Base-by-base conservation (phyloP, 768 basidiomycete species). In the Xanthoconium stramineum region DNA sequence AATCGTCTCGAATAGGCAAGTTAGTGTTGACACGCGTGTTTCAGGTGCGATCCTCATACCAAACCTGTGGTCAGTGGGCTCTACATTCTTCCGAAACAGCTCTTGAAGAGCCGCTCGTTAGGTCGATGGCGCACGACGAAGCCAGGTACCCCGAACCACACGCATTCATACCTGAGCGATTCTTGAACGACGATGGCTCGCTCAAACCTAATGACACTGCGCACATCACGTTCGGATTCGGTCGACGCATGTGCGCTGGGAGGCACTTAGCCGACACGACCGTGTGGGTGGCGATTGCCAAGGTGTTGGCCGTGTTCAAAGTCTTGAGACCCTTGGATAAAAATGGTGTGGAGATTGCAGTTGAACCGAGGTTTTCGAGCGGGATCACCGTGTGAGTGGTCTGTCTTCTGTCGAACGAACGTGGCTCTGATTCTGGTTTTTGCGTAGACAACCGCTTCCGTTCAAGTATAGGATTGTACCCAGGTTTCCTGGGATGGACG, bases 221-320 rank as follows among this genome's bases (percentile, higher is more conserved):
- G 29, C 33, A 51, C 30, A 40, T 57, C 19, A 48, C 38, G 2
- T 66, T 61, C 28, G 60, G 65, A 19, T 62, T 64, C 32, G 65
- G 63, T 46, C 53, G 65, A 28, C 61, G 62, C 17, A 55, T 61
- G 42, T 67, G 60, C 20, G 50, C 50, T 13, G 62, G 58, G n/a
- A 38, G 58, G 28, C 43, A 63, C 37, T 48, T 59, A 24, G 54
- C 51, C 3, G 53, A 63, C 44, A 40, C 33, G 4, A 46, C 61
- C 0, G 12, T 56, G 19, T 53, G 46, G 37, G 4, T 6, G 15
- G 43, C 17, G 6, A 50, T 55, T 12, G 42, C 30, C 19, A 47
- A 24, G 14, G 20, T 36, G 8, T 24, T 36, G 35, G 43, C 43
- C 3, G 28, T 44, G 12, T 44, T 28, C 28, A 44, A 44, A 14